These are phyloP conservation scores for Fallopia convolvulus DNA, from an alignment of 148 eudicot species.

Conservation along the genomic window DNA sequence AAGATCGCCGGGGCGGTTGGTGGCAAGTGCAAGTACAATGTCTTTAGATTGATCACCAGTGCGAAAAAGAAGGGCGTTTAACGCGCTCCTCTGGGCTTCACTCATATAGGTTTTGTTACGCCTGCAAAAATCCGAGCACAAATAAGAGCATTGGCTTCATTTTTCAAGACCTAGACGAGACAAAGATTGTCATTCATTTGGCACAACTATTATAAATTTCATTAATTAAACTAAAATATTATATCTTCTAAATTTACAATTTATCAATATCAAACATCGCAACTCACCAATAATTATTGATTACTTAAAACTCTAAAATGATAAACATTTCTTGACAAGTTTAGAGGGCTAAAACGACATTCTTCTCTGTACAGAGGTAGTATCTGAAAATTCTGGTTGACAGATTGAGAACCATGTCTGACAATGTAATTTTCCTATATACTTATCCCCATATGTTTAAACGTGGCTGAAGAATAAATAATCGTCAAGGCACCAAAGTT, in stretches of 20 bases:
- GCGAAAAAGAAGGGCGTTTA: conserved; percentile 88
- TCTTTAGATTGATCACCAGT: conserved; percentile 99
- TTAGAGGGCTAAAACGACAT: too few species aligned
- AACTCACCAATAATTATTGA: too few species aligned
- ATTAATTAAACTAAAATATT: too few species aligned
- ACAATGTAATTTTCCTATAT: not conserved
- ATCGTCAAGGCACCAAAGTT: not conserved
- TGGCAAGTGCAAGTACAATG: conserved; percentile 91
- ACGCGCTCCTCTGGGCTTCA: conserved; percentile 99
- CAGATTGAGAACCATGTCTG: not conserved
- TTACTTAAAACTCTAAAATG: too few species aligned
- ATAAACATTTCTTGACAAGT: too few species aligned
- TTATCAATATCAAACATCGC: too few species aligned
- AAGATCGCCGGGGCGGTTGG: conserved; percentile 96
- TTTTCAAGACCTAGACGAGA: too few species aligned
- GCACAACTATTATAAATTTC: too few species aligned
- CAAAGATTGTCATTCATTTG: too few species aligned
- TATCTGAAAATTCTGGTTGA: not conserved
- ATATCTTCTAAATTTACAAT: too few species aligned
- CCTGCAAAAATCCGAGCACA: conserved; percentile 35
- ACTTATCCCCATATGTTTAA: not conserved
- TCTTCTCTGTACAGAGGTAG: too few species aligned
- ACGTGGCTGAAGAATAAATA: not conserved
- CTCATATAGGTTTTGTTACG: conserved; percentile 97
- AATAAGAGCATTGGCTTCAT: not conserved